These are phyloP conservation scores for Neodidymelliopsis sp. DNA, from an alignment of 2,329 filamentous ascomycete genomes.

Conservation along the genomic window DNA sequence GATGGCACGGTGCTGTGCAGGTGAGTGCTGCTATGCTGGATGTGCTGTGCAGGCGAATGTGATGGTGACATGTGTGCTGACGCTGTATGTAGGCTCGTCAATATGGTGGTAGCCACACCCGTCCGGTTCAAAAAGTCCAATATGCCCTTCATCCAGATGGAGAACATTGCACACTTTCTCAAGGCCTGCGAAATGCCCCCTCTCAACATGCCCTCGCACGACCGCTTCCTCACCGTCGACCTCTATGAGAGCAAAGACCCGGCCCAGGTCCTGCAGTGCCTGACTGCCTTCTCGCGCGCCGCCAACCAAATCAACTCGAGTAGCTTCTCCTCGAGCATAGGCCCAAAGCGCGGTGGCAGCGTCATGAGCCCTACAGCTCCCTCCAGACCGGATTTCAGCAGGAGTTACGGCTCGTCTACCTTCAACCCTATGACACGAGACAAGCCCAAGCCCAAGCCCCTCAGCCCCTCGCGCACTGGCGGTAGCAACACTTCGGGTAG, in stretches of 20 bases:
- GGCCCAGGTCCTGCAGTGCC: slow-evolving; percentile 91
- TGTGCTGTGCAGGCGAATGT: slow-evolving; percentile 39
- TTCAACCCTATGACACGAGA: slow-evolving; percentile 52
- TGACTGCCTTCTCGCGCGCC: slow-evolving; percentile 88
- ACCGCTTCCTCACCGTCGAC: slow-evolving; percentile 96
- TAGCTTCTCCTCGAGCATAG: slow-evolving; percentile 78
- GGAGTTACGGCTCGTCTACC: slow-evolving; percentile 53
- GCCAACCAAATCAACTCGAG: slow-evolving; percentile 77
- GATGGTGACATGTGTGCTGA: slow-evolving; percentile 15
- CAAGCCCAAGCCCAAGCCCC: slow-evolving; percentile 38
- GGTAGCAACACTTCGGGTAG: slow-evolving; percentile 66
- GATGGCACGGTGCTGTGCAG: slow-evolving; percentile 94
- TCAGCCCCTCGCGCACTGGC: slow-evolving; percentile 58
- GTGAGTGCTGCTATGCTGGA: slow-evolving; percentile 57
- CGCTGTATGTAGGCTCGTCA: slow-evolving; percentile 70
- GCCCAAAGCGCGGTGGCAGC: slow-evolving; percentile 66
- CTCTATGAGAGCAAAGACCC: slow-evolving; percentile 96
- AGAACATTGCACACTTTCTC: slow-evolving; percentile 97
- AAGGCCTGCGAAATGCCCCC: slow-evolving; percentile 85
- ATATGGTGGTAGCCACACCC: slow-evolving; percentile 77
- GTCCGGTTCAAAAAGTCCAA: slow-evolving; percentile 89
- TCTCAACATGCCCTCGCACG: slow-evolving; percentile 87
- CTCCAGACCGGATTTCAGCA: slow-evolving; percentile 37
- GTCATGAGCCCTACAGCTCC: slow-evolving; percentile 34
- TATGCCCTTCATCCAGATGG: slow-evolving; percentile 99